Conservation (phyloP, 2,329 filamentous ascomycete species). For the Hyphodiscus sp. region DNA sequence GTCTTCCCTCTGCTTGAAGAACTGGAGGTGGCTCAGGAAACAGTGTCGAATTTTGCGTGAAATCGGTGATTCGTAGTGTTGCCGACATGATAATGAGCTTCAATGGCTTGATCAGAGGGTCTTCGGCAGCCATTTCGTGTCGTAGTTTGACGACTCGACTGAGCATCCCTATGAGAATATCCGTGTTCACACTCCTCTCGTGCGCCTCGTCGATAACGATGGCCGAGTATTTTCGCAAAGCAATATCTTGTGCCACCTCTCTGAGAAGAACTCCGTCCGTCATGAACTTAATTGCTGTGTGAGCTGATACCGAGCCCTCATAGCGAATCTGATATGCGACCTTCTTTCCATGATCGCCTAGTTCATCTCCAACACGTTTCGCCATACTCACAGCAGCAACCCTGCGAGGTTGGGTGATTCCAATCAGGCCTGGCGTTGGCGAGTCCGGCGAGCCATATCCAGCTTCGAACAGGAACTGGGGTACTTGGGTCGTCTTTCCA, state of each 20-base stretch:
- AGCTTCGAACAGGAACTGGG: constrained; percentile 91
- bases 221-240: constrained; percentile 82
- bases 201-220: constrained; percentile 96
- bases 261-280: constrained; percentile 93
- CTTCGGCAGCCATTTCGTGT: constrained; percentile 65
- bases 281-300: constrained; percentile 97
- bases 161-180: constrained; percentile 95
- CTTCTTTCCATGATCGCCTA: constrained; percentile 67
- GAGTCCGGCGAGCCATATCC: constrained; percentile 77
- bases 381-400: constrained; percentile 97
- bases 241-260: constrained; percentile 85
- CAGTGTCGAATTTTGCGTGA: constrained; percentile 74
- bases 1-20: constrained; percentile 82
- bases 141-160: constrained; percentile 85
- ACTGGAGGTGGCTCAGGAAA: constrained; percentile 77
- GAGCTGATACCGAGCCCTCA: constrained; percentile 71
- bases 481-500: constrained; percentile 95
- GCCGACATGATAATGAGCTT: constrained; percentile 99
- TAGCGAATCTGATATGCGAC: constrained; percentile 96
- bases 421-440: constrained; percentile 85
- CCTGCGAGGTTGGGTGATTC: constrained; percentile 87
- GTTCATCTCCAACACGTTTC: constrained; percentile 78
- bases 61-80: constrained; percentile 83
- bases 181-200: constrained; percentile 94
- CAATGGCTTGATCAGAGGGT: constrained; percentile 65